Evolutionary conservation across 1,139 yeast genomes (phyloP), one percentile per base, ranked within the genome.

Genomic region (Geotrichum klebahnii): DNA sequence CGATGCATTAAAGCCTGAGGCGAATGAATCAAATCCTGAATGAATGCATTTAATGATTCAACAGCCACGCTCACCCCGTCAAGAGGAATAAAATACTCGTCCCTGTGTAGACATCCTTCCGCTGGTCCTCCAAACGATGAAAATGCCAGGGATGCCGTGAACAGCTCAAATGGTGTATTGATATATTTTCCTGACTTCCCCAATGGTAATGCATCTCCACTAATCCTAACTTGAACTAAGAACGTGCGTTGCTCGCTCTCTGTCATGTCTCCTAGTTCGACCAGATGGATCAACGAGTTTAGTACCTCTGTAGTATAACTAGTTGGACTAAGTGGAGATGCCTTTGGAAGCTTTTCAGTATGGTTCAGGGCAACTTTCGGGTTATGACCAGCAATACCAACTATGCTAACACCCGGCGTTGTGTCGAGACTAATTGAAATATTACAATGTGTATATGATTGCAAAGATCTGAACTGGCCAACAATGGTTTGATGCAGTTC

Each of bases 201-300:
- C 26, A 46, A 12, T 1, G 45, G 45, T 5, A 50, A 26, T 3
- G 48, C 48, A 22, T 44, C 43, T 3, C 47, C 38, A 3, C 46
- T 17, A n/a, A 52, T 44, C 4, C 48, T 22, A 3, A 52, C 57
- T 40, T 59, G 62, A 1, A 59, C 57, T 19, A 59, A 29, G 32
- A 58, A 54, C 2, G 56, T 51, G 16, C 55, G 41, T 1, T 54
- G 52, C 32, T 59, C 57, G 9, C 60, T 59, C 4, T 57, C 55
- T 14, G 54, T 40, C 45, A 59, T 41, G 22, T 51, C 45, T 5
- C 61, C 61, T 8, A 59, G 46, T 3, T 54, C 48, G 17, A 59
- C 52, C 16, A 47, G 43, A 24, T 52, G 50, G 14, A 45, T 26
- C 9, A 43, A 14, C 5, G 24, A 28, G 9, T n/a, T 12, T n/a